Percentiles rank a stretch among this genome's conserved stretches.
phyloP scores from a whole-genome alignment of 2,329 filamentous ascomycete genomes.

The Ophiognomonia clavigignenti-juglandacearum region DNA sequence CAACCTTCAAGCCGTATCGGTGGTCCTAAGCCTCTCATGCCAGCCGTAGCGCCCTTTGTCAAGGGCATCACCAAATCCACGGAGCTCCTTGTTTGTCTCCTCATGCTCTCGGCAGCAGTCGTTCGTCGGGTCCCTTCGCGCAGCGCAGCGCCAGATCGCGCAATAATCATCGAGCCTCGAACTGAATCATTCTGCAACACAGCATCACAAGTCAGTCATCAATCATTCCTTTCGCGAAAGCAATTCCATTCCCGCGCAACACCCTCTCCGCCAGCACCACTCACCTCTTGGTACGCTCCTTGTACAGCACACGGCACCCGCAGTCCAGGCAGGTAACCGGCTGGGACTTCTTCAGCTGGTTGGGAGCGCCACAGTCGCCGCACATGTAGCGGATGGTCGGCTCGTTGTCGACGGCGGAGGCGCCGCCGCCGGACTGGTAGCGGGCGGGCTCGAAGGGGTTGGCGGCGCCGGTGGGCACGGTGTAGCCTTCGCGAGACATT shows the following conservation, averaged over 20 bases:
- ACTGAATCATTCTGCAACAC: slow-evolving; percentile 91
- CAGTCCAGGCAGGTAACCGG: slow-evolving; percentile 87
- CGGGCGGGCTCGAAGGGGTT: slow-evolving; percentile 31
- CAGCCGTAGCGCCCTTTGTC: neutral
- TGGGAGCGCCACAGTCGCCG: slow-evolving; percentile 78
- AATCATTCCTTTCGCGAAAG: too few relatives aligned
- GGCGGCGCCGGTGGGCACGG: slow-evolving; percentile 55
- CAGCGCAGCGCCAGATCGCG: neutral
- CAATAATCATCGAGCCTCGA: slow-evolving; percentile 73
- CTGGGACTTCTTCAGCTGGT: slow-evolving; percentile 70
- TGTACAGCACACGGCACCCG: slow-evolving; percentile 92
- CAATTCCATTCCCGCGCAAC: too few relatives aligned
- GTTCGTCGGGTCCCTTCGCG: neutral
- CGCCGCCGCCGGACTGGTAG: slow-evolving; percentile 34
- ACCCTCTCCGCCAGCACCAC: too few relatives aligned
- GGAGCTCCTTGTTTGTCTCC: neutral
- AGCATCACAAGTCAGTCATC: slow-evolving; percentile 19
- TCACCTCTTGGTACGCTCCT: slow-evolving; percentile 95
- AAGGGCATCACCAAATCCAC: neutral
- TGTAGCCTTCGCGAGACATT: slow-evolving; percentile 74
- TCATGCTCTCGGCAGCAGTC: neutral
- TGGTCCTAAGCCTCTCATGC: neutral
- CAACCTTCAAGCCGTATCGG: neutral
- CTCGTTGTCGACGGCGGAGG: slow-evolving; percentile 39
- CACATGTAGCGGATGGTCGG: slow-evolving; percentile 67